Percentiles rank a stretch among this genome's conserved stretches.
Conservation (phyloP, 176 grass and related monocot genomes). For the Raddia distichophylla region DNA sequence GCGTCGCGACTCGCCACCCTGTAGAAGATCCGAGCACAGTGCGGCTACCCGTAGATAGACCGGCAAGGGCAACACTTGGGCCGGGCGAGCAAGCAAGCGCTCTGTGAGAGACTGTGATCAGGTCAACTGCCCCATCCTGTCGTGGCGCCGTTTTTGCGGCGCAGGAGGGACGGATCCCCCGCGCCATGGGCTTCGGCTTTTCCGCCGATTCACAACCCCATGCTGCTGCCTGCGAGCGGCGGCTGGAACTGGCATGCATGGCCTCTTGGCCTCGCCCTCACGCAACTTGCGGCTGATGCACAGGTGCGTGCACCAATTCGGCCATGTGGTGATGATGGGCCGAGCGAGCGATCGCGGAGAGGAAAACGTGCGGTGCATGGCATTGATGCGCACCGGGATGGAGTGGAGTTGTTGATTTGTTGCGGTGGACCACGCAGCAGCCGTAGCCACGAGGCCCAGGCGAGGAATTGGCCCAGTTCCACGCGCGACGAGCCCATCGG, state of each 20-base stretch:
- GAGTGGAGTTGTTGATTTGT: too few relatives aligned
- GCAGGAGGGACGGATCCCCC: slow-evolving; percentile 1
- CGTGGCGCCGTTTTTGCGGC: not conserved
- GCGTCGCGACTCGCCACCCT: slow-evolving; percentile 4
- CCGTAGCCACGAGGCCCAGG: slow-evolving; percentile 8
- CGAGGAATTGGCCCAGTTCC: not conserved
- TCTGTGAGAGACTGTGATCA: slow-evolving; percentile 1
- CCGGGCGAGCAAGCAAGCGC: slow-evolving; percentile 21
- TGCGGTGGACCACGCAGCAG: not conserved
- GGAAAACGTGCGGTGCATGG: not conserved
- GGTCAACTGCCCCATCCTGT: slow-evolving; percentile 33
- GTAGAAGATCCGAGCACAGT: slow-evolving; percentile 38
- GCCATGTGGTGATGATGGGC: not conserved
- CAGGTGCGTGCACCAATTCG: not conserved
- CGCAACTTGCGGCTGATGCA: not conserved
- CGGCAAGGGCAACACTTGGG: not conserved
- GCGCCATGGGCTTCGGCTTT: not conserved
- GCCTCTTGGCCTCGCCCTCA: not conserved
- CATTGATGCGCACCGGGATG: not conserved
- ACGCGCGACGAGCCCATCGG: not conserved
- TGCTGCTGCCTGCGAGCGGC: not conserved
- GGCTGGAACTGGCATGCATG: not conserved
- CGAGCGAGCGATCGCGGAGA: not conserved
- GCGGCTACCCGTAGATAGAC: not conserved
- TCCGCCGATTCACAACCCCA: not conserved